Base-by-base conservation (phyloP, 2,329 filamentous ascomycete species). In the Stemphylium lycopersici region DNA sequence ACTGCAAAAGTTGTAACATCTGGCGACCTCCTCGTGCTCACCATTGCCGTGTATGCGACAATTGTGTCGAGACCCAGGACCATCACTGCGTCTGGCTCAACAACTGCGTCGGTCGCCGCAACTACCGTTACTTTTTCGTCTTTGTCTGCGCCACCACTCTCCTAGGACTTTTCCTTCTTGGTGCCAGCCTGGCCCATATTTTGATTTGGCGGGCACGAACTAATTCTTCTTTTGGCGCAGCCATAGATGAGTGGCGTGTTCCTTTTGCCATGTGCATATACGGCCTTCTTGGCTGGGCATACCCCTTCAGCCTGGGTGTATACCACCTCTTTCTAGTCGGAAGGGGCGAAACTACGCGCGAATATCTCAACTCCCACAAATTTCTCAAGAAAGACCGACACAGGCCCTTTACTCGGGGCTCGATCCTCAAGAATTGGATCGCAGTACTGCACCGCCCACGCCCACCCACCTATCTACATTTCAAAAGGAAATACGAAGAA, bases 61-160 rank as follows among this genome's bases (percentile, higher is more conserved):
- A 96, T 75, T 99, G 95, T 74, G 86, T 99, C 56, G 95, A 99
- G 76, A 96, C 92, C 0, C 91, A 97, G 64, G 95, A 99, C 70
- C 95, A 99, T 71, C 95, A 99, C 77, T 99, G 95, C 70, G 93
- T 98, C 13, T 99, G 95, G 95, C 85, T 99, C 60, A 99, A 99
- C 78, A 99, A 99, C 75, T 99, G 95, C 67, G 89, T 99, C 44
- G 95, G 95, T 38, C 89, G 93, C 62, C 90, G 95, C 67, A 99
- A 99, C 78, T 99, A 99, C 78, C 91, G 95, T 60, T 98, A 93
- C 76, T 99, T 99, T 77, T 97, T 98, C 74, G 85, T 90, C 10
- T 99, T 97, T 76, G 87, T 99, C 61, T 86, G 86, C 48, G 87
- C 88, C 12, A 87, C 86, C n/a, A 91, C 91, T 0, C 63, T 97